Evolutionary conservation across 495 filamentous ascomycete genomes (phyloP).

Genomic region (Aspergillus diversus): DNA sequence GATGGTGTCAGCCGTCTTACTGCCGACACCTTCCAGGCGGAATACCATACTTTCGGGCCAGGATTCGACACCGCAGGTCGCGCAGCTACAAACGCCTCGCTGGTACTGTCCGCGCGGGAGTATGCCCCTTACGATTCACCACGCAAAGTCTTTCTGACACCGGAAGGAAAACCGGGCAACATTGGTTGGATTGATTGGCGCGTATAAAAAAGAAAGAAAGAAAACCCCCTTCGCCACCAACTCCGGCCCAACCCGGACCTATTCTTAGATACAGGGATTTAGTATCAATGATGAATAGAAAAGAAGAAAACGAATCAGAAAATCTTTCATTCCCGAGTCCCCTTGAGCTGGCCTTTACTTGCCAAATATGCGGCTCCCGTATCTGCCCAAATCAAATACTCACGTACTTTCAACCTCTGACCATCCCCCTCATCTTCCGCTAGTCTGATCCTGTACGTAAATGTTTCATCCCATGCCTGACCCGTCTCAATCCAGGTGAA

Average conservation of each 20-base stretch:
- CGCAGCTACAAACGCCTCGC: conserved; percentile 42
- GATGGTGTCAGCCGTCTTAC: conserved; percentile 40
- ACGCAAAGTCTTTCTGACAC: conserved; percentile 55
- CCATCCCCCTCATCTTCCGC: conserved; percentile 39
- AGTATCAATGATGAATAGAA: background rate
- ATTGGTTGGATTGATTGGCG: conserved; percentile 57
- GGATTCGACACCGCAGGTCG: conserved; percentile 58
- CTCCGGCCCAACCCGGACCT: background rate
- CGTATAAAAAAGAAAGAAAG: background rate
- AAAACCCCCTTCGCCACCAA: too few species aligned
- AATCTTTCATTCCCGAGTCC: background rate
- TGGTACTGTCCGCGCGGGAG: conserved; percentile 41
- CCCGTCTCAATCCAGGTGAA: conserved; percentile 56
- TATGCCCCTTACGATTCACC: conserved; percentile 51
- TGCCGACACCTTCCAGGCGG: conserved; percentile 57
- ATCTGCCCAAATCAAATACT: conserved; percentile 67
- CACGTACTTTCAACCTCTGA: conserved; percentile 42
- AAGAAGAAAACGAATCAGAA: background rate
- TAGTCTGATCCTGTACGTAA: conserved; percentile 58
- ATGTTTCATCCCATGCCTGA: conserved; percentile 61
- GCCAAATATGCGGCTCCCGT: conserved; percentile 66
- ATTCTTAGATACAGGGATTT: background rate
- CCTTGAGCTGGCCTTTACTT: conserved; percentile 44
- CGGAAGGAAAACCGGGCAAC: conserved; percentile 51
- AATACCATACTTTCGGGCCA: conserved; percentile 56